Evolutionary conservation across 345 rosid species (phyloP).

Genomic region (Hibiscus tridactylites): DNA sequence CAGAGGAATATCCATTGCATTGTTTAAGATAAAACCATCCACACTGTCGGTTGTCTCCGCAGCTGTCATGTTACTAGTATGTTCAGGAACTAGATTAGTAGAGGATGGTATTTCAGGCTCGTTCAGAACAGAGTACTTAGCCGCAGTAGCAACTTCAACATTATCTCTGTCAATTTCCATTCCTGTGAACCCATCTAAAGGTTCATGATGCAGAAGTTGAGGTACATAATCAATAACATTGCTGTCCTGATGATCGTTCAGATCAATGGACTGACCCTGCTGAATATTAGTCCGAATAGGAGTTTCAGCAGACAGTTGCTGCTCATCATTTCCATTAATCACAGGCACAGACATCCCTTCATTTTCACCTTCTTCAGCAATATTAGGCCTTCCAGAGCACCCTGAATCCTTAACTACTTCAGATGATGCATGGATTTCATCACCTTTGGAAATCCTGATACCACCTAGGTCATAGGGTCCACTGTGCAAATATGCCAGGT

Average conservation of each 20-base stretch:
- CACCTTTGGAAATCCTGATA: slow-evolving; percentile 40
- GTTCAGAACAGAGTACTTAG: slow-evolving; percentile 18
- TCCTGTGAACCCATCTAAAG: slow-evolving; percentile 29
- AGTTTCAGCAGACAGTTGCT: slow-evolving; percentile 22
- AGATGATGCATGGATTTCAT: slow-evolving; percentile 30
- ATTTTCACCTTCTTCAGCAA: slow-evolving; percentile 26
- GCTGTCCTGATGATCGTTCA: slow-evolving; percentile 14
- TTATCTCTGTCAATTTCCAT: slow-evolving; percentile 37
- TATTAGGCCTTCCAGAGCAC: slow-evolving; percentile 25
- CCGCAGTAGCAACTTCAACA: slow-evolving; percentile 34
- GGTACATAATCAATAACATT: slow-evolving; percentile 17
- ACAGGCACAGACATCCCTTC: slow-evolving; percentile 23
- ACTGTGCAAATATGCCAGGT: slow-evolving; percentile 46
- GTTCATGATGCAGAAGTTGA: slow-evolving; percentile 28
- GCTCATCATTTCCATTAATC: slow-evolving; percentile 20
- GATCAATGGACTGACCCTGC: slow-evolving; percentile 19
- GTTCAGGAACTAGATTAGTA: slow-evolving; percentile 7
- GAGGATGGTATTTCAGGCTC: slow-evolving; percentile 13
- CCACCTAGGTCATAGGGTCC: slow-evolving; percentile 57
- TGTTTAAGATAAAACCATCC: not conserved
- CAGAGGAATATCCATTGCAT: not conserved
- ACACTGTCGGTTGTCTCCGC: not conserved
- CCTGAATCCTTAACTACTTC: slow-evolving; percentile 32
- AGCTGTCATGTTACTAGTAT: not conserved
- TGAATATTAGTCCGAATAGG: slow-evolving; percentile 15